Conservation (phyloP, 169 alveolate species). For the Plasmodium adleri region DNA sequence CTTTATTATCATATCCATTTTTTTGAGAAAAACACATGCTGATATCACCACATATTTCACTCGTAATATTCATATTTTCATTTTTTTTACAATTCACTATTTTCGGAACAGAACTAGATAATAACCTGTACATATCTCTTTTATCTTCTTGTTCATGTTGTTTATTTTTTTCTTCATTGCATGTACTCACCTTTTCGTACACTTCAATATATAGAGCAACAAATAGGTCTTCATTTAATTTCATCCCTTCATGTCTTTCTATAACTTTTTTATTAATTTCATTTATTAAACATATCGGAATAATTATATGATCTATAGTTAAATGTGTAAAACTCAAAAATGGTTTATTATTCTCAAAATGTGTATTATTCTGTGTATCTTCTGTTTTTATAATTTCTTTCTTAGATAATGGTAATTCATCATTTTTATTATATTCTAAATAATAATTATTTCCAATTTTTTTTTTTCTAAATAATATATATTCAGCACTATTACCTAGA, state of each 20-base stretch:
- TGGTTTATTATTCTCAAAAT: background rate
- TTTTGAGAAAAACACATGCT: no score
- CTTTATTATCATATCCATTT: background rate
- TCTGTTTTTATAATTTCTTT: constrained; percentile 1
- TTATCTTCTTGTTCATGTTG: background rate
- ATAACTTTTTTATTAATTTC: background rate
- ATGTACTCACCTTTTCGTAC: constrained; percentile 14
- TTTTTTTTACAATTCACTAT: constrained; percentile 4
- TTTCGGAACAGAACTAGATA: constrained; percentile 49
- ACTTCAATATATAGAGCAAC: constrained; percentile 58
- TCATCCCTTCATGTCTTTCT: background rate
- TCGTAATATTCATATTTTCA: no score
- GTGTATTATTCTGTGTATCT: background rate
- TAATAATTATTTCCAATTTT: background rate
- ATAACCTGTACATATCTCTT: constrained; percentile 7
- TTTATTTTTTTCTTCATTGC: background rate
- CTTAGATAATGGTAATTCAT: background rate
- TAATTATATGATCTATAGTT: constrained; percentile 15
- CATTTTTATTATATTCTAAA: background rate
- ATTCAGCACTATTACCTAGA: no score
- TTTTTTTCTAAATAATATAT: no score
- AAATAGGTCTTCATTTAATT: constrained; percentile 16
- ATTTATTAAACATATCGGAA: constrained; percentile 9
- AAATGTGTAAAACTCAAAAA: background rate
- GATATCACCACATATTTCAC: no score